Percentiles rank a stretch among this genome's conserved stretches.
These are phyloP conservation scores for Mediolabrus comicus DNA, from an alignment of 108 stramenopile genomes.

Conservation along the genomic window DNA sequence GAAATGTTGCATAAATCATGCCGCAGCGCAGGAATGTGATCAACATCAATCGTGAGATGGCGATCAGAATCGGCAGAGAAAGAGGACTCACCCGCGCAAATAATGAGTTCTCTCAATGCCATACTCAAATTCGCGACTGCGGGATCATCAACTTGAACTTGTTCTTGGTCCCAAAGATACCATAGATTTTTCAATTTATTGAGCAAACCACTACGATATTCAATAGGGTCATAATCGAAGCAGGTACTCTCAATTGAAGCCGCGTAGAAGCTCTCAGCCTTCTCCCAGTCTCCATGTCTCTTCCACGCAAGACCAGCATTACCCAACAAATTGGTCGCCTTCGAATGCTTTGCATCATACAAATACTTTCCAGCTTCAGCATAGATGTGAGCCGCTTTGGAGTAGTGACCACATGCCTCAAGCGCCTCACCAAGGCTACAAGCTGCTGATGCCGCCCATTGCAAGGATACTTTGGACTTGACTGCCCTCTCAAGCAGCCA, in stretches of 20 bases:
- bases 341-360: not conserved
- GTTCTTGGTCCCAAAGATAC: too few species aligned
- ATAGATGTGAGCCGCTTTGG: not conserved
- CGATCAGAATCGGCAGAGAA: too few species aligned
- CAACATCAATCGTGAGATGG: not conserved
- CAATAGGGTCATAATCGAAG: not conserved
- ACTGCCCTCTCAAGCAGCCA: not conserved
- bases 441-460: not conserved
- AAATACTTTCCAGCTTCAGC: not conserved
- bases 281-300: not conserved
- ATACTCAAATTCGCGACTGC: too few species aligned
- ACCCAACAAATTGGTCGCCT: not conserved
- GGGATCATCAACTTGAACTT: too few species aligned
- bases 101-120: too few species aligned
- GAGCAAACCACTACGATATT: not conserved
- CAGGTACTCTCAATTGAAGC: not conserved
- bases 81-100: too few species aligned
- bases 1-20: not conserved
- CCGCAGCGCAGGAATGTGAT: not conserved
- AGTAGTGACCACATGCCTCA: not conserved
- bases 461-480: not conserved
- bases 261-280: not conserved
- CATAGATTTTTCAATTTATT: too few species aligned
- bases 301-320: not conserved
- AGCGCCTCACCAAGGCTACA: not conserved